phyloP scores from a whole-genome alignment of 2,329 filamentous ascomycete genomes.

The Colletotrichum graminicola region DNA sequence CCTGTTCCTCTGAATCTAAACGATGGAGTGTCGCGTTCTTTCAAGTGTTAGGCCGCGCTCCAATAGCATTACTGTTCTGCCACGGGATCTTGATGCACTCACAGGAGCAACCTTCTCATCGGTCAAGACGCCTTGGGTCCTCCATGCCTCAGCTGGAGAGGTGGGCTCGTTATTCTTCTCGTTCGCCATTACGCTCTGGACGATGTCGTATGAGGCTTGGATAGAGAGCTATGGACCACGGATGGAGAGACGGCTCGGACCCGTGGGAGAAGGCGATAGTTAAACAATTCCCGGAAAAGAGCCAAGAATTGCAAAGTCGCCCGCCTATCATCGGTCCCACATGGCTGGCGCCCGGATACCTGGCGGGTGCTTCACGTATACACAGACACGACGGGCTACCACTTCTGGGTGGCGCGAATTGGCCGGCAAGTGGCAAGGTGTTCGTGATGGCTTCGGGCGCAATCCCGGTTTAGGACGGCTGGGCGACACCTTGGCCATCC shows the following conservation, averaged over 20 bases:
- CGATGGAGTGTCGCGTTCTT: slow-evolving; percentile 20
- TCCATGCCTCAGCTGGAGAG: slow-evolving; percentile 32
- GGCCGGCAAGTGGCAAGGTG: slow-evolving; percentile 33
- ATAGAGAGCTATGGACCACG: slow-evolving; percentile 7
- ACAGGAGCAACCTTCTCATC: slow-evolving; percentile 33
- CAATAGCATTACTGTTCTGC: neutral
- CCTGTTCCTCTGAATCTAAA: slow-evolving; percentile 33
- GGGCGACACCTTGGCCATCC: slow-evolving; percentile 35
- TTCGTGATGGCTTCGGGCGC: slow-evolving; percentile 24
- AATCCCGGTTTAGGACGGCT: slow-evolving; percentile 31
- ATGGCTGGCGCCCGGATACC: slow-evolving; percentile 25
- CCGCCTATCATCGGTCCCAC: slow-evolving; percentile 39
- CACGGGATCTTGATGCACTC: neutral
- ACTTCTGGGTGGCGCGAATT: neutral
- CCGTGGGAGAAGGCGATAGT: slow-evolving; percentile 21
- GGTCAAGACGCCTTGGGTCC: slow-evolving; percentile 30
- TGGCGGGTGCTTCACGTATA: slow-evolving; percentile 5
- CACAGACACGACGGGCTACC: slow-evolving; percentile 13
- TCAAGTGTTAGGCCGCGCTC: neutral
- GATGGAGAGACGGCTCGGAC: neutral
- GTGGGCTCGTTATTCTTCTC: slow-evolving; percentile 33
- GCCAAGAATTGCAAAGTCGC: slow-evolving; percentile 11
- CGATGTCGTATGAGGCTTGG: neutral
- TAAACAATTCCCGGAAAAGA: slow-evolving; percentile 16
- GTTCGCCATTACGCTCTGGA: slow-evolving; percentile 31